Evolutionary conservation across 2,329 filamentous ascomycete genomes (phyloP).

Genomic region (Podosphaera xanthii): DNA sequence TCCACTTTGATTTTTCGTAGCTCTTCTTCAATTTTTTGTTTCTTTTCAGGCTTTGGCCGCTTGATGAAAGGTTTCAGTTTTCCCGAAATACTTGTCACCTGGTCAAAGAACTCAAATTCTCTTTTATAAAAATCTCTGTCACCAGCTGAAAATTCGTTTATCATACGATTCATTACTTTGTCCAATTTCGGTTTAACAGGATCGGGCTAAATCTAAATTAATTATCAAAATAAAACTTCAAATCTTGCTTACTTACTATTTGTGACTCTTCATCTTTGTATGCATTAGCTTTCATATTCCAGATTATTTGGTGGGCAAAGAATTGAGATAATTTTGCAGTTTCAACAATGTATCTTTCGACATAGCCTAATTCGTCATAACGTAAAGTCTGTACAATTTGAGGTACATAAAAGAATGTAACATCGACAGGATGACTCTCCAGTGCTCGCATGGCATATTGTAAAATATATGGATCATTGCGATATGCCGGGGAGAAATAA

Average conservation of each 20-base stretch:
- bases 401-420: slow-evolving; percentile 97
- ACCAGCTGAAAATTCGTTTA: slow-evolving; percentile 53
- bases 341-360: slow-evolving; percentile 89
- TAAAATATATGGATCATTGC: slow-evolving; percentile 75
- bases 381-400: slow-evolving; percentile 91
- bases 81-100: slow-evolving; percentile 85
- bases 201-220: slow-evolving; percentile 37
- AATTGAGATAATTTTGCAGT: slow-evolving; percentile 94
- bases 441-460: slow-evolving; percentile 93
- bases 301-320: slow-evolving; percentile 98
- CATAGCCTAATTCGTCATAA: slow-evolving; percentile 82
- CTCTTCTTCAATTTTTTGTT: slow-evolving; percentile 97
- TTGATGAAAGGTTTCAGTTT: slow-evolving; percentile 91
- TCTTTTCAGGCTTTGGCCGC: slow-evolving; percentile 83
- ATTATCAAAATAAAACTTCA: slow-evolving; percentile 4
- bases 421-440: slow-evolving; percentile 84
- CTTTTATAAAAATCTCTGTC: slow-evolving; percentile 78
- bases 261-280: slow-evolving; percentile 91
- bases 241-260: slow-evolving; percentile 31
- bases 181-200: slow-evolving; percentile 84
- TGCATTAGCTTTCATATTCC: slow-evolving; percentile 99
- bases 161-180: slow-evolving; percentile 64
- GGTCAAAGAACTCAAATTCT: slow-evolving; percentile 95
- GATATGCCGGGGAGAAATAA: slow-evolving; percentile 77
- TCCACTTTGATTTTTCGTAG: slow-evolving; percentile 92